Conservation (phyloP, 2,329 filamentous ascomycete genomes). For the Zopfia rhizophila region DNA sequence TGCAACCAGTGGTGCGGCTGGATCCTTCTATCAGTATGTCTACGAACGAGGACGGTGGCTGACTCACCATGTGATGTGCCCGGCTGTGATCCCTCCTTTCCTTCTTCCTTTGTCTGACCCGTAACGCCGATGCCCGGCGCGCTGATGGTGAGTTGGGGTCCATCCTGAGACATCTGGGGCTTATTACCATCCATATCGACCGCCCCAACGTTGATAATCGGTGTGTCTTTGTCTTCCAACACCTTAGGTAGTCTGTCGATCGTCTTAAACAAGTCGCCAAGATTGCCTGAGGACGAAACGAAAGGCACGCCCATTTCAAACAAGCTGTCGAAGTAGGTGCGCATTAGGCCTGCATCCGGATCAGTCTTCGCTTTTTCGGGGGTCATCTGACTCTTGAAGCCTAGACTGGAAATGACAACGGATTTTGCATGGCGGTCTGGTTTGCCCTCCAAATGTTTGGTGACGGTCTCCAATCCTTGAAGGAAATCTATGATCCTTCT, state of each 20-base stretch:
- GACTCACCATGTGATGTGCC: too few relatives aligned
- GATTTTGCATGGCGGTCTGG: neutral
- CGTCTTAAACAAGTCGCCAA: too few relatives aligned
- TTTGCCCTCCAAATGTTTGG: neutral
- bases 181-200: neutral
- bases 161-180: neutral
- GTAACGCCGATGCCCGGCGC: conserved; percentile 3
- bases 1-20: neutral
- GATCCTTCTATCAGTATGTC: neutral
- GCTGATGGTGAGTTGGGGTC: conserved; percentile 6
- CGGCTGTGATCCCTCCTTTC: too few relatives aligned
- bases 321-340: neutral
- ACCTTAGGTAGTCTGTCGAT: conserved; percentile 5
- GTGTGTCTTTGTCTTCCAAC: conserved; percentile 1
- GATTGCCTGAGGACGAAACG: neutral
- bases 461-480: neutral
- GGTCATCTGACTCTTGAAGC: too few relatives aligned
- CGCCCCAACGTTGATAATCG: conserved; percentile 12
- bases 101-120: neutral
- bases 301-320: neutral
- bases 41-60: neutral
- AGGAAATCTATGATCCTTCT: neutral
- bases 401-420: neutral
- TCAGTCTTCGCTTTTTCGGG: too few relatives aligned
- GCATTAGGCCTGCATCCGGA: too few relatives aligned